Percentiles rank a stretch among this genome's conserved stretches.
These are phyloP conservation scores for Teunomyces aglyptinius DNA, from an alignment of 805 yeast genomes.

Conservation along the genomic window DNA sequence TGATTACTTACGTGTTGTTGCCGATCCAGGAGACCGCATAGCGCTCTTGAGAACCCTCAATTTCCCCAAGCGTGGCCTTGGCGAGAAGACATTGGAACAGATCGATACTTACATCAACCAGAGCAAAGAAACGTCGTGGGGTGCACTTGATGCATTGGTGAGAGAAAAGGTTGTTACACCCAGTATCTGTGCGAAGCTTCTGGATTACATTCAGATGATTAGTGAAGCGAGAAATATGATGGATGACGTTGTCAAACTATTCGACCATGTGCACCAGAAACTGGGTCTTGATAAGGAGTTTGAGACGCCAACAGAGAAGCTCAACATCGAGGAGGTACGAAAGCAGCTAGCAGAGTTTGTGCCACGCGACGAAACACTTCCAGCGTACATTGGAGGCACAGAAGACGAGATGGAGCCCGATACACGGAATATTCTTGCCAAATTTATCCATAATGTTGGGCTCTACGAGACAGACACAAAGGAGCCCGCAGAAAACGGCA, in stretches of 20 bases:
- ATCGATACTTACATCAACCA: slow-evolving; percentile 19
- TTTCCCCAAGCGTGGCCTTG: slow-evolving; percentile 67
- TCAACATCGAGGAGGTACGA: slow-evolving; percentile 42
- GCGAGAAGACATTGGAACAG: slow-evolving; percentile 42
- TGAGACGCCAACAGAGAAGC: slow-evolving; percentile 24
- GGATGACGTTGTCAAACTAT: slow-evolving; percentile 13
- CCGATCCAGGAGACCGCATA: slow-evolving; percentile 55
- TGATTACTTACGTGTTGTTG: slow-evolving; percentile 62
- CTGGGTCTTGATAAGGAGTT: slow-evolving; percentile 32
- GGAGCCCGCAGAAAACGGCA: slow-evolving; percentile 15
- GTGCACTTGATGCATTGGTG: not conserved
- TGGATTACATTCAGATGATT: slow-evolving; percentile 26
- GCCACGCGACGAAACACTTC: slow-evolving; percentile 26
- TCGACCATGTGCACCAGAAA: slow-evolving; percentile 21
- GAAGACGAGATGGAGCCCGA: slow-evolving; percentile 11
- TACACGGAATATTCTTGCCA: slow-evolving; percentile 17
- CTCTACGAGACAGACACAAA: slow-evolving; percentile 30
- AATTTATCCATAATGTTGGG: slow-evolving; percentile 34
- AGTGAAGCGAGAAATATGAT: slow-evolving; percentile 14
- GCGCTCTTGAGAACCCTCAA: slow-evolving; percentile 59
- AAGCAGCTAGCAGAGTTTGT: slow-evolving; percentile 34
- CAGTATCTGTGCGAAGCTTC: slow-evolving; percentile 17
- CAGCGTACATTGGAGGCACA: slow-evolving; percentile 7
- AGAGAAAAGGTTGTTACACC: slow-evolving; percentile 7
- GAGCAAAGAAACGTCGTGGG: not conserved